Conservation (phyloP, 2,329 filamentous ascomycete genomes). For the Beauveria sp. region DNA sequence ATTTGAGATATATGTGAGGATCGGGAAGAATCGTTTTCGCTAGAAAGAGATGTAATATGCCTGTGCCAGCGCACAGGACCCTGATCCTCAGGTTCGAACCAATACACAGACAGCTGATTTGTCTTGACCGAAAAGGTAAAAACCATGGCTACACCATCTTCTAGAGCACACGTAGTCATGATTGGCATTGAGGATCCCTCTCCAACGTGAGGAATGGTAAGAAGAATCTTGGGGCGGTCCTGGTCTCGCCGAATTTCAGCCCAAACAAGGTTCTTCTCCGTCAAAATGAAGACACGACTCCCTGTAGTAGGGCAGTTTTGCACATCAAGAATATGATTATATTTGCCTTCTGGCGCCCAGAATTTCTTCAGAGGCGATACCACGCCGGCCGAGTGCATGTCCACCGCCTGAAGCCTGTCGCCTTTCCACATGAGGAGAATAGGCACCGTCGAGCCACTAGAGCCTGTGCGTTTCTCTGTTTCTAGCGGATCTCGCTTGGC, state of each 20-base stretch:
- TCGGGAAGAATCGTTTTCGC: constrained; percentile 6
- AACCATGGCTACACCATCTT: constrained; percentile 21
- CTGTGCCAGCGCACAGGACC: constrained; percentile 31
- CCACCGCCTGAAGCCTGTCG: constrained; percentile 26
- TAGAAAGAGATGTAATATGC: constrained; percentile 23
- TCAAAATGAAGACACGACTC: constrained; percentile 9
- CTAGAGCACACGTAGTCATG: constrained; percentile 21
- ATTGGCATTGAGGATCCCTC: constrained; percentile 3
- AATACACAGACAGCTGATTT: constrained; percentile 28
- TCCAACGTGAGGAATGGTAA: constrained; percentile 9
- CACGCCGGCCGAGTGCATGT: constrained; percentile 26
- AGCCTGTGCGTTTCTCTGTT: constrained; percentile 11
- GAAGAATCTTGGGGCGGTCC: neutral
- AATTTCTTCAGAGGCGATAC: constrained; percentile 12
- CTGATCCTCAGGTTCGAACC: constrained; percentile 21
- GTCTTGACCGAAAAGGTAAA: constrained; percentile 26
- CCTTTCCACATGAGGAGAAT: constrained; percentile 31
- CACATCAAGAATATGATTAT: neutral
- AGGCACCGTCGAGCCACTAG: neutral
- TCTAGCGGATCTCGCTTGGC: neutral
- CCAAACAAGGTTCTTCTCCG: constrained; percentile 4
- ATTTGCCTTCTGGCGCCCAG: neutral
- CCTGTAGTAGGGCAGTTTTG: neutral
- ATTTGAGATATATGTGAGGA: constrained; percentile 19
- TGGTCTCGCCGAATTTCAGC: neutral